Percentiles rank a stretch among this genome's conserved stretches.
These are phyloP conservation scores for Phellopilus nigrolimitatus DNA, from an alignment of 1,284 basidiomycete genomes.

Conservation along the genomic window DNA sequence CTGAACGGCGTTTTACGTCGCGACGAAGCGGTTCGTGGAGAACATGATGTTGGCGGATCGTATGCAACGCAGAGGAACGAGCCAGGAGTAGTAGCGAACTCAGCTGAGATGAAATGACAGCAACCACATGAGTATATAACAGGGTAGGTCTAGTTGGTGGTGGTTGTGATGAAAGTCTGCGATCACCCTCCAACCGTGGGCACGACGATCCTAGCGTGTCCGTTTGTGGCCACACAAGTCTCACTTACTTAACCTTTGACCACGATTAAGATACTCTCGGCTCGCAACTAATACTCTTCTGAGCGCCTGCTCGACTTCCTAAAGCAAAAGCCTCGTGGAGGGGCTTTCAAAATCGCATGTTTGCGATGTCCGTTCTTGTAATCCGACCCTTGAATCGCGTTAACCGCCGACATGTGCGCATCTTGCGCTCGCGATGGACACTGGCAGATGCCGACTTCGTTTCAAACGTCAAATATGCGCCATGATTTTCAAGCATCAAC, in stretches of 20 bases:
- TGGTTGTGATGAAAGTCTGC: constrained; percentile 10
- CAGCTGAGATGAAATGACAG: constrained; percentile 2
- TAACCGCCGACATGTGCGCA: neutral
- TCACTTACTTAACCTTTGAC: neutral
- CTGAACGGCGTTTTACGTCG: constrained; percentile 1
- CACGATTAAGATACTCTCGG: neutral
- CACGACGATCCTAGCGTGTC: neutral
- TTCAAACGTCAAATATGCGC: neutral
- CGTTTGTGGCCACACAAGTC: neutral
- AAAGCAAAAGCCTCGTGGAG: constrained; percentile 3
- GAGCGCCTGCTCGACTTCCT: neutral
- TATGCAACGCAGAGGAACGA: too few relatives aligned
- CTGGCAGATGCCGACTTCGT: neutral
- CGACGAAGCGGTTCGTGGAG: neutral
- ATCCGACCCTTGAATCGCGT: neutral
- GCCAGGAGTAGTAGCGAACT: constrained; percentile 3
- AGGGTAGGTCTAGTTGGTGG: neutral
- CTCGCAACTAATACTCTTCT: neutral
- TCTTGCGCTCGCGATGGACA: neutral
- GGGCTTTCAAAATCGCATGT: neutral
- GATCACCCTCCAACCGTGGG: neutral
- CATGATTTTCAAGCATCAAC: neutral
- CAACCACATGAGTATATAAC: neutral
- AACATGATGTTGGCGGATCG: neutral
- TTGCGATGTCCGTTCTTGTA: too few relatives aligned